Percentiles rank a stretch among this genome's conserved stretches.
These are phyloP conservation scores for Ogataea trehalophila DNA, from an alignment of 805 yeast species.

Conservation along the genomic window DNA sequence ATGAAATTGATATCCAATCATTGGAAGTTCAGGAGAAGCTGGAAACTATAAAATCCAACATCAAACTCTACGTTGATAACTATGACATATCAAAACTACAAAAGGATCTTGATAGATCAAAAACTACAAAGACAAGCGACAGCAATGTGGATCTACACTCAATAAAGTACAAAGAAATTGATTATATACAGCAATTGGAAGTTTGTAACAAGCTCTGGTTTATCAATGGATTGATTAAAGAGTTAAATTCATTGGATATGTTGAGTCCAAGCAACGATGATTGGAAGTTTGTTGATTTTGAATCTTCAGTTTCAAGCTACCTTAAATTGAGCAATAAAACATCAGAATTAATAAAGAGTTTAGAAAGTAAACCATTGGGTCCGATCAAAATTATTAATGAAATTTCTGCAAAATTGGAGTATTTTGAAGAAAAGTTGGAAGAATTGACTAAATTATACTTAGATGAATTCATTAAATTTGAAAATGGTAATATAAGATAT, in stretches of 20 bases:
- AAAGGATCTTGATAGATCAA: constrained; percentile 6
- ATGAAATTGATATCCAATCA: not conserved
- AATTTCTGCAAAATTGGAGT: constrained; percentile 8
- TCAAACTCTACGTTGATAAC: constrained; percentile 2
- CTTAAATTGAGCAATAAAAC: constrained; percentile 15
- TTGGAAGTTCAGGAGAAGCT: not conserved
- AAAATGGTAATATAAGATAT: constrained; percentile 8
- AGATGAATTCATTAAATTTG: constrained; percentile 13
- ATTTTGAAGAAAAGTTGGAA: constrained; percentile 6
- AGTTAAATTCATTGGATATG: constrained; percentile 12
- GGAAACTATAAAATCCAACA: not conserved
- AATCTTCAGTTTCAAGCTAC: constrained; percentile 8
- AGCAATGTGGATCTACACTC: not conserved
- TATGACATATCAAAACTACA: constrained; percentile 11
- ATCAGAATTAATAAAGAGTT: constrained; percentile 4
- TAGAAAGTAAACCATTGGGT: not conserved
- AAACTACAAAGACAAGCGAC: not conserved
- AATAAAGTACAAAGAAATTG: constrained; percentile 11
- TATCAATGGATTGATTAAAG: constrained; percentile 26
- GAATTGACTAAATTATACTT: constrained; percentile 7
- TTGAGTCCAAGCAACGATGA: constrained; percentile 7
- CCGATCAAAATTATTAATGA: constrained; percentile 13
- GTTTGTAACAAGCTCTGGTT: constrained; percentile 29
- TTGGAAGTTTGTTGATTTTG: constrained; percentile 11
- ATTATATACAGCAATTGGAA: constrained; percentile 24